These are phyloP conservation scores for Solanum hybrid DNA, from an alignment of 305 asterid species.

Conservation along the genomic window DNA sequence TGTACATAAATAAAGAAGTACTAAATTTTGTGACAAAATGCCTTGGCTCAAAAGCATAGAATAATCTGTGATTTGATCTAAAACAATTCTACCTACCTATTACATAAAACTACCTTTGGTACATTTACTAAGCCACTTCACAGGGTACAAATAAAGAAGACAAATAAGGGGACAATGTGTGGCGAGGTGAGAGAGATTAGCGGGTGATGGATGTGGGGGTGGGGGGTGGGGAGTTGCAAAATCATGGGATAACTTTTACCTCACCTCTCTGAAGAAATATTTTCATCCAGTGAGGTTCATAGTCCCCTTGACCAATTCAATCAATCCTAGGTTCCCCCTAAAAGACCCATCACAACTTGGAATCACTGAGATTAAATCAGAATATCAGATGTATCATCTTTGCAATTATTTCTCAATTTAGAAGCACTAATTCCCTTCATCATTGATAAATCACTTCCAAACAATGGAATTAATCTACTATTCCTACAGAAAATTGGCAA, in stretches of 20 bases:
- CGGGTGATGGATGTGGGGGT: not conserved
- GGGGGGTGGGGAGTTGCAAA: not conserved
- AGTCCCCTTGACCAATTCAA: not conserved
- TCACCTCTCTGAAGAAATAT: not conserved
- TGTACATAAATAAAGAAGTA: not conserved
- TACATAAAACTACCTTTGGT: not conserved
- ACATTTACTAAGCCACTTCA: not conserved
- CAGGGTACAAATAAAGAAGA: not conserved
- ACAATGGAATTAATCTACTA: not conserved
- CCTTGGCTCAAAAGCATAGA: not conserved
- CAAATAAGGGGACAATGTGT: not conserved
- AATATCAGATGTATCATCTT: not conserved
- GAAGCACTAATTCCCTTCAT: not conserved
- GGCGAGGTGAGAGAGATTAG: not conserved
- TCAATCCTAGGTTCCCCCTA: not conserved
- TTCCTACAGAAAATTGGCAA: not conserved
- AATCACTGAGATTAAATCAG: not conserved
- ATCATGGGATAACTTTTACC: not conserved
- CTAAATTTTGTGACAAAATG: not conserved
- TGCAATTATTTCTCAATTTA: not conserved
- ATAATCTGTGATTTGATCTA: not conserved
- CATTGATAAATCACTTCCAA: not conserved
- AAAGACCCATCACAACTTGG: not conserved
- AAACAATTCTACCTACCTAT: not conserved
- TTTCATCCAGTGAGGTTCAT: not conserved